A percentile compares a stretch with the other conserved stretches of the same genome.
phyloP scores from a whole-genome alignment of 805 yeast species.

The Candida cerambycidarum region DNA sequence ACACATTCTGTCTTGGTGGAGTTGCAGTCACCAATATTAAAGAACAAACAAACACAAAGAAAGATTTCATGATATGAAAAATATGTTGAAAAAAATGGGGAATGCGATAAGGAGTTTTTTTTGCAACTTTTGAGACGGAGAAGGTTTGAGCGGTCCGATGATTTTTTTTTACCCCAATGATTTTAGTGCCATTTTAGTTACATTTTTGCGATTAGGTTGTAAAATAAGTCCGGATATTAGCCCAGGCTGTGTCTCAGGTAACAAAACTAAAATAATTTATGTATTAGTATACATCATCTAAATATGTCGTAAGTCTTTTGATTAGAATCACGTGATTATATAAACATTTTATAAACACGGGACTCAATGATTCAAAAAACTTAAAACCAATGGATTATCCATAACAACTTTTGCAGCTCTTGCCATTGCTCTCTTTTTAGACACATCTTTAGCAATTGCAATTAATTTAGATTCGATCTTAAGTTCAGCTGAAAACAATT shows the following conservation, averaged over 20 bases:
- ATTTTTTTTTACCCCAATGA: too few relatives aligned
- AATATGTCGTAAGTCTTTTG: too few relatives aligned
- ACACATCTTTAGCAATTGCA: constrained; percentile 32
- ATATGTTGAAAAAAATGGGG: background rate
- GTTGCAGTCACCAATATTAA: background rate
- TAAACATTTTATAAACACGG: too few relatives aligned
- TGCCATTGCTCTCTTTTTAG: constrained; percentile 41
- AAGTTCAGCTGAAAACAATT: constrained; percentile 28
- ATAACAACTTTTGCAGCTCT: constrained; percentile 40
- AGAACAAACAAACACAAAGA: background rate
- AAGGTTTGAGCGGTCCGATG: too few relatives aligned
- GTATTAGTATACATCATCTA: too few relatives aligned
- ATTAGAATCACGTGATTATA: too few relatives aligned
- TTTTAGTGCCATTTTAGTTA: too few relatives aligned
- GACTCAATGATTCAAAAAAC: constrained; percentile 1
- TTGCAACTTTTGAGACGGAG: background rate
- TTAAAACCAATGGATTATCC: constrained; percentile 15
- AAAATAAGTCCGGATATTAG: too few relatives aligned
- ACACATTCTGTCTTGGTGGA: constrained; percentile 10
- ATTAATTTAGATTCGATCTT: constrained; percentile 27
- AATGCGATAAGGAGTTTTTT: background rate
- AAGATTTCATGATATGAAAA: background rate
- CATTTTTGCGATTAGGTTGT: too few relatives aligned
- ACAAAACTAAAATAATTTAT: too few relatives aligned
- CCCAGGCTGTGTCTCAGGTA: too few relatives aligned